Base-by-base conservation (phyloP, 1,139 yeast species). In the Suzukiozyma palmioleophila region DNA sequence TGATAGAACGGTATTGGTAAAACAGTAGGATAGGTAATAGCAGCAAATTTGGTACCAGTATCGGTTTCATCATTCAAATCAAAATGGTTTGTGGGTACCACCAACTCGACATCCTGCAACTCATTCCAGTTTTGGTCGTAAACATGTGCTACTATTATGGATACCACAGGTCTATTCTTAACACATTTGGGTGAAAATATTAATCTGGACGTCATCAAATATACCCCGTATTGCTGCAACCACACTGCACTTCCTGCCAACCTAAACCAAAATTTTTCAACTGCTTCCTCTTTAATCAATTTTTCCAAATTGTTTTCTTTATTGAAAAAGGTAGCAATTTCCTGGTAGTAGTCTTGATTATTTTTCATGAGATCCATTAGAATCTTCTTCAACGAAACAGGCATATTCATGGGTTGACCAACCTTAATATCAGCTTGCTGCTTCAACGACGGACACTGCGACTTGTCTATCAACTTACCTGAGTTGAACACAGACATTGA, bases 1-100 rank as follows among this genome's bases (percentile, higher is more conserved):
- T 60, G 65, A 43, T 47, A 62, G 35, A 62, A 56, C 1, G 73
- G 73, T 25, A 67, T 53, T 9, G 64, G 62, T 13, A 68, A 39
- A 25, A 69, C 45, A 13, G 43, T 31, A 2, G 74, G 74, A 42
- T 59, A 66, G n/a, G 45, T 43, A 28, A 59, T 46, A 46, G 11
- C 46, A 10, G 21, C 34, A 13, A 18, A 44, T 7, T 15, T 29
- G 18, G 14, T 5, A 6, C 8, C 26, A 21, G 16, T 29, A 15
- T 10, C 14, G 32, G 45, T 44, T 22, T 39, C 40, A 18, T 47
- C 43, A 10, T 51, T 46, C 1, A 45, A 33, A 16, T 50, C 54
- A 3, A 51, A 49, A 31, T 50, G 41, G 39, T 54, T 56, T 9
- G 62, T 52, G 0, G 64, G 64, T 1, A 59, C 44, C 5, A 58